These are phyloP conservation scores for Russula vinacea DNA, from an alignment of 768 basidiomycete genomes.

Conservation along the genomic window DNA sequence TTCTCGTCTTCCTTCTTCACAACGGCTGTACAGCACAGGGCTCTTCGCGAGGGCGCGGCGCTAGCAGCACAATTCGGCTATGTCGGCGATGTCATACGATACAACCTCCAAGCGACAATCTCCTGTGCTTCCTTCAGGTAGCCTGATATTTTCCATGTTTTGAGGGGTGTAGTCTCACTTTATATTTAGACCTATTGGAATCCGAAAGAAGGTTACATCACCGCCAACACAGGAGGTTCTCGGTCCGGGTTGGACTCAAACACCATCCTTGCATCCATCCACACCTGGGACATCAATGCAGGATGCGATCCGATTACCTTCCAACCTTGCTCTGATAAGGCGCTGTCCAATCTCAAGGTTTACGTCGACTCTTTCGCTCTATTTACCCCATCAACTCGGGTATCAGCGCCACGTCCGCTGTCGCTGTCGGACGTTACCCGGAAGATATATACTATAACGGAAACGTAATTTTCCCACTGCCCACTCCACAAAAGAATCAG, in stretches of 20 bases:
- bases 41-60: constrained; percentile 63
- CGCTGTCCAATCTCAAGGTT: constrained; percentile 64
- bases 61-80: constrained; percentile 58
- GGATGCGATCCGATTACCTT: constrained; percentile 73
- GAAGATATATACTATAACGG: constrained; percentile 72
- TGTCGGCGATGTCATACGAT: too few relatives aligned
- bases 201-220: constrained; percentile 54
- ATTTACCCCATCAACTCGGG: constrained; percentile 67
- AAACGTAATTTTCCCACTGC: constrained; percentile 45
- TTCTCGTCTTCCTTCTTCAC: constrained; percentile 77
- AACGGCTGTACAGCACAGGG: constrained; percentile 64
- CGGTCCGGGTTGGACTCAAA: constrained; percentile 59
- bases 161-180: not conserved
- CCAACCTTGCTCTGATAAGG: constrained; percentile 82
- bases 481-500: not conserved
- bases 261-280: constrained; percentile 61
- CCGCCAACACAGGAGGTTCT: constrained; percentile 72
- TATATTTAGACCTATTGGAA: constrained; percentile 73
- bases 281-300: constrained; percentile 68
- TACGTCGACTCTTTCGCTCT: constrained; percentile 72
- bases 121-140: constrained; percentile 76
- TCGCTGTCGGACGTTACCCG: constrained; percentile 74
- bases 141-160: constrained; percentile 17
- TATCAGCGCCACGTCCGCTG: constrained; percentile 48
- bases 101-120: constrained; percentile 57